Evolutionary conservation across 2,329 filamentous ascomycete species (phyloP).

Genomic region (Moelleriella libera): DNA sequence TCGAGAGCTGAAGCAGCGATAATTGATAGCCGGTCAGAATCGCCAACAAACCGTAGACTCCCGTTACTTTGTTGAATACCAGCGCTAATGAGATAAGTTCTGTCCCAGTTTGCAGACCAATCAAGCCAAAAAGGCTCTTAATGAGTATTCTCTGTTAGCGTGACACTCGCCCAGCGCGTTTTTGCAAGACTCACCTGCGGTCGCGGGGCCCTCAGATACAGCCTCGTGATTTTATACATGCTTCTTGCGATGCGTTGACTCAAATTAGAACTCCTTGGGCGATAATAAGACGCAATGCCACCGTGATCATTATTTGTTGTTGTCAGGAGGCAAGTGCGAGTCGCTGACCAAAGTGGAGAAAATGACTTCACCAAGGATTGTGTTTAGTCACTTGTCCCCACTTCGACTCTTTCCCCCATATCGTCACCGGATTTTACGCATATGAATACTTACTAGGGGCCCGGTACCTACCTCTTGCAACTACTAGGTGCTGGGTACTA

Average conservation of each 20-base stretch:
- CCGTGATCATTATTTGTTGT: too few relatives aligned
- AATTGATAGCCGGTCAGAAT: constrained; percentile 77
- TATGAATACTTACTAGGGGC: too few relatives aligned
- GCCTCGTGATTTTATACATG: constrained; percentile 22
- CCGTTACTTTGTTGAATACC: constrained; percentile 84
- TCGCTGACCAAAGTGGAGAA: too few relatives aligned
- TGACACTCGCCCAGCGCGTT: not conserved
- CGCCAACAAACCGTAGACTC: constrained; percentile 79
- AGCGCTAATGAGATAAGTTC: constrained; percentile 74
- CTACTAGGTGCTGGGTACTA: too few relatives aligned
- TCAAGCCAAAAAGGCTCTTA: constrained; percentile 72
- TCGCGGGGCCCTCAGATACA: constrained; percentile 23
- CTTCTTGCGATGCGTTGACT: not conserved
- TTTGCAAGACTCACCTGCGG: constrained; percentile 17
- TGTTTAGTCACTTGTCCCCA: too few relatives aligned
- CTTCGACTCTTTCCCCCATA: too few relatives aligned
- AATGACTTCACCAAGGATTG: too few relatives aligned
- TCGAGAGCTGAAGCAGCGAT: constrained; percentile 70
- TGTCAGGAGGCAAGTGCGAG: too few relatives aligned
- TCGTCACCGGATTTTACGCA: too few relatives aligned
- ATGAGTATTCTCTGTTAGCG: constrained; percentile 8
- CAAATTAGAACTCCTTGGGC: not conserved
- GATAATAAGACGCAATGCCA: not conserved
- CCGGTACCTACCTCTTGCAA: too few relatives aligned
- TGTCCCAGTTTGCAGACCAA: constrained; percentile 75